Evolutionary conservation across 495 filamentous ascomycete genomes (phyloP), one percentile per base, ranked within the genome.

Genomic region (Xylaria longipes): DNA sequence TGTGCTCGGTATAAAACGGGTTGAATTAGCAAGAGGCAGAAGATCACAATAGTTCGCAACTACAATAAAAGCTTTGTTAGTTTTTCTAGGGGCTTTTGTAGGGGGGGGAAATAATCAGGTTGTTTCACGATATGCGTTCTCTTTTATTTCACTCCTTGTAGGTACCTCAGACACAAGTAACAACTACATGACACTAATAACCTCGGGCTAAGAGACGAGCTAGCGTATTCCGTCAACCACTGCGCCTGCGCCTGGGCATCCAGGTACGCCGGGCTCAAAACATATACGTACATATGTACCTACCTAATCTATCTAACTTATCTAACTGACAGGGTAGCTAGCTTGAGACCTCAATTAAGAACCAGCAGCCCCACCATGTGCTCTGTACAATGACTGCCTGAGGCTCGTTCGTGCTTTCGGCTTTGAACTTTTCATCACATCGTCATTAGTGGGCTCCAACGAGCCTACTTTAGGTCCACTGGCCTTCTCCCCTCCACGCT

Each of bases 341-440:
- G 31, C 17, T 33, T 37, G 15, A 41, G 33, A 67, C 64, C 43
- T 67, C 45, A 9, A 8, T 60, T 46, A 48, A 48, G 66, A 35
- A 35, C 58, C 54, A 39, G 45, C 15, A n/a, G 43, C 68, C 58
- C 68, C 68, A 70, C 68, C 68, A 62, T 35, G 45, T 35, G 45
- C 45, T 35, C 54, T 50, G 17, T 29, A 22, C 31, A 65, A 35
- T 48, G 50, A 68, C 68, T 61, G 57, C 41, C 57, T 62, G 56
- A 70, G 46, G 43, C 68, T 70, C 31, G 37, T 57, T 69, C 37
- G 29, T 27, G 35, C 48, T 35, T 25, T 46, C 20, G 15, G 5
- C 52, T 58, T 45, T 48, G 66, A 69, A 69, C 66, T 69, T 69
- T 69, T 69, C 54, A 69, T 60, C 66, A 56, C 54, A 70, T 54